Evolutionary conservation across 495 filamentous ascomycete genomes (phyloP).

Genomic region (Aspergillus nanangensis): DNA sequence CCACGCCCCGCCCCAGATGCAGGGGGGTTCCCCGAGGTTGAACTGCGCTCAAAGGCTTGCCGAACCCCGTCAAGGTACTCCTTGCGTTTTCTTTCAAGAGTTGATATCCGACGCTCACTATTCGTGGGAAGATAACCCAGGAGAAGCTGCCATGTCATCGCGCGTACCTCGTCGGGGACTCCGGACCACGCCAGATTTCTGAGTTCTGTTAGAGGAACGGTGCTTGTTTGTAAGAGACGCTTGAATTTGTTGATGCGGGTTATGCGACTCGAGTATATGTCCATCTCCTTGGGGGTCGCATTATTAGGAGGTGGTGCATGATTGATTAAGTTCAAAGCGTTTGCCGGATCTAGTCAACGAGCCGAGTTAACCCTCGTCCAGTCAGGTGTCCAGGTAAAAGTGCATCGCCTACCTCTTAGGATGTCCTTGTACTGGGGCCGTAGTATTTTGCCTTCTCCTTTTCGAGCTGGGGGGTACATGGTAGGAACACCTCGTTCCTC

Average conservation of each 20-base stretch:
- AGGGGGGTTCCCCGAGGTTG: constrained; percentile 27
- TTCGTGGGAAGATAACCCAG: constrained; percentile 94
- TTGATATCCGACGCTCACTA: constrained; percentile 83
- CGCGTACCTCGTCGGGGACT: constrained; percentile 87
- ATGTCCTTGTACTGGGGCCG: constrained; percentile 98
- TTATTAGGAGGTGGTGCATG: constrained; percentile 71
- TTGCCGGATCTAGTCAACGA: constrained; percentile 70
- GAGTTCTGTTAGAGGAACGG: constrained; percentile 79
- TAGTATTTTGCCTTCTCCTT: constrained; percentile 87
- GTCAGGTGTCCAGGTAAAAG: neutral
- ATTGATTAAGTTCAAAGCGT: constrained; percentile 89
- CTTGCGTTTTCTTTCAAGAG: constrained; percentile 90
- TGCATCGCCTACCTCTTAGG: constrained; percentile 54
- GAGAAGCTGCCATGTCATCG: constrained; percentile 96
- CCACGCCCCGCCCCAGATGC: constrained; percentile 41
- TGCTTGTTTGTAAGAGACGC: constrained; percentile 82
- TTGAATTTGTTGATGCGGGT: constrained; percentile 99
- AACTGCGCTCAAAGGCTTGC: constrained; percentile 82
- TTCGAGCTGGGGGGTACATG: constrained; percentile 81
- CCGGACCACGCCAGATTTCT: constrained; percentile 87
- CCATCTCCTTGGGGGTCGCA: constrained; percentile 78
- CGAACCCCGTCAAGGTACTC: constrained; percentile 95
- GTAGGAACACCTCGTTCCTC: constrained; percentile 86
- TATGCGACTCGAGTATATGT: constrained; percentile 81
- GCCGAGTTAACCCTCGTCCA: constrained; percentile 7